Evolutionary conservation across 352 stramenopile species (phyloP).

Genomic region (Halophytophthora polymorphica): DNA sequence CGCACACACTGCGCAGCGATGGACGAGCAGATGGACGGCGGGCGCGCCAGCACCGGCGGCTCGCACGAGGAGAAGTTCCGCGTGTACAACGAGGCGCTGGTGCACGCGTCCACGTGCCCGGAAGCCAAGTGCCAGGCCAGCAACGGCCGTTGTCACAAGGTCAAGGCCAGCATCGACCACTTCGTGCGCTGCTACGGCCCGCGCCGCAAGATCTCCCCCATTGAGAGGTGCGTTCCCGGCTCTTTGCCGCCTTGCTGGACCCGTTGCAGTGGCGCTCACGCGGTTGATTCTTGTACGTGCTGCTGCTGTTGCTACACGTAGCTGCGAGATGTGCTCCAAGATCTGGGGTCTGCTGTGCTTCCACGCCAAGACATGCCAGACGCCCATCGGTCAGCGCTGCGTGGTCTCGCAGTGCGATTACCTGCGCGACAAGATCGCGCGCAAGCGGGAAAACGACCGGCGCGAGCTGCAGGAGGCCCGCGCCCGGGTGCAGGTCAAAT

Average conservation of each 20-base stretch:
- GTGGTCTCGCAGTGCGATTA: slow-evolving; percentile 87
- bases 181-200: slow-evolving; percentile 84
- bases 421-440: slow-evolving; percentile 79
- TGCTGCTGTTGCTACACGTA: slow-evolving; percentile 14
- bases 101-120: slow-evolving; percentile 62
- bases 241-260: not conserved
- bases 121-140: slow-evolving; percentile 55
- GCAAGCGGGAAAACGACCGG: slow-evolving; percentile 62
- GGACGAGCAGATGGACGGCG: slow-evolving; percentile 45
- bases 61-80: slow-evolving; percentile 82
- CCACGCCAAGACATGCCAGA: slow-evolving; percentile 74
- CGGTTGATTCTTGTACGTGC: not conserved
- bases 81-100: slow-evolving; percentile 80
- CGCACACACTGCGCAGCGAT: slow-evolving; percentile 15
- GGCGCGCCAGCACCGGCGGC: slow-evolving; percentile 14
- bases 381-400: slow-evolving; percentile 51
- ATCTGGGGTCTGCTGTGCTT: slow-evolving; percentile 87
- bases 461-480: slow-evolving; percentile 56
- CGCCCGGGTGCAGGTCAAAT: slow-evolving; percentile 38
- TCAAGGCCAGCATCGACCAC: slow-evolving; percentile 87
- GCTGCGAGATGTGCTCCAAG: slow-evolving; percentile 77
- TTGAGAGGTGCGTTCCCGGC: slow-evolving; percentile 59
- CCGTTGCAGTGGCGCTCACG: not conserved
- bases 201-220: slow-evolving; percentile 59
- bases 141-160: slow-evolving; percentile 79